Conservation (phyloP, 805 yeast species). For the Torulaspora franciscae region DNA sequence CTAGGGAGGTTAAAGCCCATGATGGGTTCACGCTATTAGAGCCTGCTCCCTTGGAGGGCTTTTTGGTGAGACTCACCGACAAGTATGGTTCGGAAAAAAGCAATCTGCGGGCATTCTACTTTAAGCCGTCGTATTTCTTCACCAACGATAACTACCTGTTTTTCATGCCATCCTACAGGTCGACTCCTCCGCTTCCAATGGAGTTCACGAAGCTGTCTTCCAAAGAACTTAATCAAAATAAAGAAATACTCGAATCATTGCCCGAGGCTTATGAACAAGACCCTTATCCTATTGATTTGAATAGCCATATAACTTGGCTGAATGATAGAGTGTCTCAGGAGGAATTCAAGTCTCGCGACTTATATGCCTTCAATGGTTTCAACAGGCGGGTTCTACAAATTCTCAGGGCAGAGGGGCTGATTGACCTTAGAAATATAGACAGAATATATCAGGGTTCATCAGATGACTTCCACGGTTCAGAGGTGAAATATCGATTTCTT, state of each 20-base stretch:
- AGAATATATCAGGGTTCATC: slow-evolving; percentile 37
- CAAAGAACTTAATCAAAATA: slow-evolving; percentile 25
- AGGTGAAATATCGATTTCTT: slow-evolving; percentile 31
- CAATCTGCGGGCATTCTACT: slow-evolving; percentile 39
- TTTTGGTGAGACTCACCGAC: slow-evolving; percentile 53
- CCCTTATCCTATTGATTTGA: slow-evolving; percentile 49
- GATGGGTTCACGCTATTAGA: slow-evolving; percentile 38
- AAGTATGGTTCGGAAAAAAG: slow-evolving; percentile 42
- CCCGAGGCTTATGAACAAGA: slow-evolving; percentile 44
- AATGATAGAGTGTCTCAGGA: slow-evolving; percentile 34
- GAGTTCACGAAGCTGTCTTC: slow-evolving; percentile 28
- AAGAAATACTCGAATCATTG: slow-evolving; percentile 21
- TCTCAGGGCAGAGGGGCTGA: slow-evolving; percentile 51
- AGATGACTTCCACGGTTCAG: slow-evolving; percentile 23
- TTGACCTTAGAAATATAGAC: slow-evolving; percentile 53
- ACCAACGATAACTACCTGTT: slow-evolving; percentile 59
- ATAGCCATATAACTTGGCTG: slow-evolving; percentile 62
- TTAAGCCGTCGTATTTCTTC: slow-evolving; percentile 56
- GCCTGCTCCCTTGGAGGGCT: slow-evolving; percentile 81
- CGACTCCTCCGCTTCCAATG: slow-evolving; percentile 57
- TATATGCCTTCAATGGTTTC: slow-evolving; percentile 56
- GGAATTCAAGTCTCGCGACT: slow-evolving; percentile 49
- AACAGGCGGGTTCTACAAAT: slow-evolving; percentile 57
- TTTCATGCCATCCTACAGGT: slow-evolving; percentile 49
- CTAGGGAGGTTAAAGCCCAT: slow-evolving; percentile 27